Conservation (phyloP, 306 rosid genomes). For the Ceratonia siliqua region DNA sequence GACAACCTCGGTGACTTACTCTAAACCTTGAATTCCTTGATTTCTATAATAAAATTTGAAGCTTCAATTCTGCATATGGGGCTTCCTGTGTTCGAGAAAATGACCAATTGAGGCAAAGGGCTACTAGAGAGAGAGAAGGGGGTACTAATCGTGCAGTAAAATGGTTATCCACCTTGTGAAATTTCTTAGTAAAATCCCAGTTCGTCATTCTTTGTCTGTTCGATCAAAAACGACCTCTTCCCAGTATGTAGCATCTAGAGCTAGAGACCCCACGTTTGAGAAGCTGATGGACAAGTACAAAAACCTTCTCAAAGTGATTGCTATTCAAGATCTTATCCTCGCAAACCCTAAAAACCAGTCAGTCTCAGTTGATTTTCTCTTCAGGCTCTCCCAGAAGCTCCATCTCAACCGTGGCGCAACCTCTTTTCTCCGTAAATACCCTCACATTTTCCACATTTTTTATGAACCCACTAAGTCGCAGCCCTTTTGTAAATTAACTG, state of each 20-base stretch:
- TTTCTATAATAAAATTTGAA: background rate
- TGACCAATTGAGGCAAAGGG: conserved; percentile 35
- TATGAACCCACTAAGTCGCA: conserved; percentile 65
- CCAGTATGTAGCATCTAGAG: conserved; percentile 70
- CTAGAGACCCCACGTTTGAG: conserved; percentile 90
- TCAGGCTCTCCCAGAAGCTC: conserved; percentile 79
- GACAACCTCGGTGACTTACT: background rate
- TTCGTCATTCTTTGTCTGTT: conserved; percentile 26
- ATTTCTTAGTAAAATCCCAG: conserved; percentile 39
- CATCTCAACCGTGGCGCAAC: conserved; percentile 81
- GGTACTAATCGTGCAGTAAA: background rate
- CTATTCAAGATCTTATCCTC: conserved; percentile 84
- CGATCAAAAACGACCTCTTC: conserved; percentile 71
- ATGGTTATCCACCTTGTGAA: conserved; percentile 42
- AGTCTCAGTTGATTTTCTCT: conserved; percentile 77
- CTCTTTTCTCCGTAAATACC: conserved; percentile 76
- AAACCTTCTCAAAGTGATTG: conserved; percentile 70
- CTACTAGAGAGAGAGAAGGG: too few species aligned
- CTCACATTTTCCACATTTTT: conserved; percentile 76
- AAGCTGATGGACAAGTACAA: conserved; percentile 88
- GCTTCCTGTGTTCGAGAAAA: conserved; percentile 42
- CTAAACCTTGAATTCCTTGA: background rate
- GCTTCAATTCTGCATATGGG: background rate
- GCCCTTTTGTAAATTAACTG: conserved; percentile 68
- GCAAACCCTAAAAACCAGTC: conserved; percentile 63